phyloP scores from a whole-genome alignment of 2,329 filamentous ascomycete genomes.

The Xylariaceae sp. region DNA sequence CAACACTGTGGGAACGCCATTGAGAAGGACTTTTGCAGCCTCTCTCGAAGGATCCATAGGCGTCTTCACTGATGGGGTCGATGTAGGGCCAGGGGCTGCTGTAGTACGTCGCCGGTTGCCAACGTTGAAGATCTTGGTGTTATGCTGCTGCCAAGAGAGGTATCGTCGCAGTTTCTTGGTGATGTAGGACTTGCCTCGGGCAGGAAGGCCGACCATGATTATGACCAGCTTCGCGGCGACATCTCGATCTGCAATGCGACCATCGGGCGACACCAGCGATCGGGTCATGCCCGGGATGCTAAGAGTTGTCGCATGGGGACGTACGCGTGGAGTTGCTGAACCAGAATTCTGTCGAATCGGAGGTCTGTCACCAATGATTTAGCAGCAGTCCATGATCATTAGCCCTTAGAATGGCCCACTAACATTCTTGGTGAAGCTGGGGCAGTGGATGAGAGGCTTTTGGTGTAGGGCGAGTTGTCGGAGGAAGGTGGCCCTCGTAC shows the following conservation, averaged over 20 bases:
- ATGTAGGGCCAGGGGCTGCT: conserved; percentile 49
- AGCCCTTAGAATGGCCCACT: conserved; percentile 27
- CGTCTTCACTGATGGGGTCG: conserved; percentile 31
- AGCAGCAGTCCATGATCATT: conserved; percentile 5
- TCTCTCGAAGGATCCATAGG: conserved; percentile 45
- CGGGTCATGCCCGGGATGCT: conserved; percentile 96
- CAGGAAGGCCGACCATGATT: conserved; percentile 95
- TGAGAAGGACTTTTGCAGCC: conserved; percentile 55
- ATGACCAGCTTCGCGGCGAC: conserved; percentile 96
- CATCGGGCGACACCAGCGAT: conserved; percentile 92
- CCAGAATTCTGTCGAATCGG: conserved; percentile 71
- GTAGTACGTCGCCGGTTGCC: conserved; percentile 83
- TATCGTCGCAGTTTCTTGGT: conserved; percentile 97
- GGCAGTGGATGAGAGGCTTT: conserved; percentile 56
- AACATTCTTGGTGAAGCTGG: conserved; percentile 57
- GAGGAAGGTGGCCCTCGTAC: conserved; percentile 30
- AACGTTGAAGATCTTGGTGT: conserved; percentile 95
- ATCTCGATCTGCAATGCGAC: conserved; percentile 87
- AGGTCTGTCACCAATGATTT: conserved; percentile 44
- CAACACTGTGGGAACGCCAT: conserved; percentile 38
- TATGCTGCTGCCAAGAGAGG: conserved; percentile 94
- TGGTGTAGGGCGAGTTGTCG: conserved; percentile 53
- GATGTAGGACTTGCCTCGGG: conserved; percentile 95
- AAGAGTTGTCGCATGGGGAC: conserved; percentile 84
- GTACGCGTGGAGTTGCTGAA: conserved; percentile 70